Percentiles rank a stretch among this genome's conserved stretches.
Conservation (phyloP, 192 early-diverging fungal species). For the Rhizophagus prolifer region DNA sequence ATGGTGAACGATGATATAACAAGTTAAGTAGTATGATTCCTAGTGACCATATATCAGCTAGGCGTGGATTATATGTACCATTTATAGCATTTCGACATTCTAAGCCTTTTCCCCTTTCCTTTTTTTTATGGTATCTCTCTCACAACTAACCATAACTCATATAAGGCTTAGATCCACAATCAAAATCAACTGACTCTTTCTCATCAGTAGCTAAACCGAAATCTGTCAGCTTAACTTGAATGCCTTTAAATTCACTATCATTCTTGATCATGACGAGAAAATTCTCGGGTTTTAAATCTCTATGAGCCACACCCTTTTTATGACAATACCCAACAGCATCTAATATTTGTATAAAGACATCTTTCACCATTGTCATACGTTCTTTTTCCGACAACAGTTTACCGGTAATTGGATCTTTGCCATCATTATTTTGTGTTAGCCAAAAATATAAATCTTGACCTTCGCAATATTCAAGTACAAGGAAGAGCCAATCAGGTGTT, state of each 20-base stretch:
- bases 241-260: conserved; percentile 17
- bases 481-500: conserved; percentile 65
- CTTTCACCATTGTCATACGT: conserved; percentile 62
- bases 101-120: too few relatives aligned
- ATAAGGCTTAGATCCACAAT: conserved; percentile 73
- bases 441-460: conserved; percentile 55
- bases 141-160: conserved; percentile 53
- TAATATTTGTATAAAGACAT: conserved; percentile 66
- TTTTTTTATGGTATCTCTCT: too few relatives aligned
- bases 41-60: conserved; percentile 72
- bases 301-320: conserved; percentile 74
- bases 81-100: conserved; percentile 48
- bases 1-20: conserved; percentile 70
- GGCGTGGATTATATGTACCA: conserved; percentile 53
- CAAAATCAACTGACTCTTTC: conserved; percentile 79
- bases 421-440: conserved; percentile 45
- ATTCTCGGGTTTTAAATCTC: conserved; percentile 86
- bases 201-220: conserved; percentile 90
- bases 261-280: conserved; percentile 52
- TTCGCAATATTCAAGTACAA: conserved; percentile 64
- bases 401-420: conserved; percentile 36
- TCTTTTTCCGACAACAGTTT: conserved; percentile 58
- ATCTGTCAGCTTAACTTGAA: conserved; percentile 77
- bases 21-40: conserved; percentile 74
- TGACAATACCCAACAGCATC: conserved; percentile 80